These are phyloP conservation scores for Blastobotrys robertii DNA, from an alignment of 805 yeast genomes.

Conservation along the genomic window DNA sequence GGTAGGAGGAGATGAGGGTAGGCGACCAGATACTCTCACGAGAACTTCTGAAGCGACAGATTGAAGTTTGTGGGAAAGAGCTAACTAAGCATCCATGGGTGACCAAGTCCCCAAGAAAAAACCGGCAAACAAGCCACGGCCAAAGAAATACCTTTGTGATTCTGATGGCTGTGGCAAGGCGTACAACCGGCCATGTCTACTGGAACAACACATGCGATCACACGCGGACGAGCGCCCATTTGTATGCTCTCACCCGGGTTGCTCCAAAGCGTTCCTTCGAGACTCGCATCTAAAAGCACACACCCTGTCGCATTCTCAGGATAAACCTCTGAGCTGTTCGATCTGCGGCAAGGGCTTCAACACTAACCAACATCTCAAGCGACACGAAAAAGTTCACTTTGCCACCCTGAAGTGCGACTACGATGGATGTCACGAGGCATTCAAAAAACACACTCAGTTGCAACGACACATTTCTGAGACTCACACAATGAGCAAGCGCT, in stretches of 20 bases:
- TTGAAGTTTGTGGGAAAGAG: no score
- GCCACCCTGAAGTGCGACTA: conserved; percentile 51
- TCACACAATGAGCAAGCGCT: conserved; percentile 41
- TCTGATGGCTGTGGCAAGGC: conserved; percentile 62
- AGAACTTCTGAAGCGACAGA: no score
- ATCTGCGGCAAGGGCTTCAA: conserved; percentile 77
- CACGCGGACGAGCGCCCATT: conserved; percentile 79
- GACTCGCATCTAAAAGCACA: conserved; percentile 79
- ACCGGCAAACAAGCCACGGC: conserved; percentile 29
- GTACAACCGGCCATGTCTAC: conserved; percentile 69
- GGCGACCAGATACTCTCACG: no score
- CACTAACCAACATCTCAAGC: conserved; percentile 65
- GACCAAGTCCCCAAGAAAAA: conserved; percentile 9
- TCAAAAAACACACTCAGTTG: conserved; percentile 66
- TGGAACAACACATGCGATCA: conserved; percentile 70
- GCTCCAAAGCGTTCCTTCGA: conserved; percentile 58
- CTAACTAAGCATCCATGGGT: conserved; percentile 3
- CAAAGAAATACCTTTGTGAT: conserved; percentile 56
- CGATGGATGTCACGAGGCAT: conserved; percentile 55
- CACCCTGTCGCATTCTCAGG: conserved; percentile 44
- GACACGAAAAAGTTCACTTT: conserved; percentile 79
- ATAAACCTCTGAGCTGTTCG: conserved; percentile 62
- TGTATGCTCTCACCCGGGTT: conserved; percentile 42
- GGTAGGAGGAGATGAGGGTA: no score
- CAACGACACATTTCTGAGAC: conserved; percentile 58